A percentile compares a stretch with the other conserved stretches of the same genome.
phyloP scores from a whole-genome alignment of 306 rosid species.

The Morella rubra region DNA sequence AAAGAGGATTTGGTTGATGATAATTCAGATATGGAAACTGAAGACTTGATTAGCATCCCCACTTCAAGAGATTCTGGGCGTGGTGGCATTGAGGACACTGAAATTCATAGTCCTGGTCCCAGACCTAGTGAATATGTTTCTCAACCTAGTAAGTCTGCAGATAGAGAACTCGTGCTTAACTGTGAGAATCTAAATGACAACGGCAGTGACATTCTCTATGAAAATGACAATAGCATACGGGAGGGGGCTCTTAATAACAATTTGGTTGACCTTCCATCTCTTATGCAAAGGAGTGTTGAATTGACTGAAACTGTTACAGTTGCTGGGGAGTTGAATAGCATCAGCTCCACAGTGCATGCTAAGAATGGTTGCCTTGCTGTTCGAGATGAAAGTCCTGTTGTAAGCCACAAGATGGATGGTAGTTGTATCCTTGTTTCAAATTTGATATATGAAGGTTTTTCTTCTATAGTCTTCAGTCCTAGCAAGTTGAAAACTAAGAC shows the following conservation, averaged over 20 bases:
- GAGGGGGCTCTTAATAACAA: constrained; percentile 13
- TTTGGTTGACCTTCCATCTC: constrained; percentile 29
- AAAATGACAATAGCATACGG: background rate
- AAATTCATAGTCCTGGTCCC: background rate
- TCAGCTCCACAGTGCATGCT: constrained; percentile 17
- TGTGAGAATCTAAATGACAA: constrained; percentile 16
- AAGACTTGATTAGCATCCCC: constrained; percentile 35
- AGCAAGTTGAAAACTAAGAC: constrained; percentile 6
- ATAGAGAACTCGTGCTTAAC: constrained; percentile 23
- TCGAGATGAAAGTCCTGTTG: constrained; percentile 26
- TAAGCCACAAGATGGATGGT: constrained; percentile 38
- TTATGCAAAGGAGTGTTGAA: constrained; percentile 36
- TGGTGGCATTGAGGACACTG: constrained; percentile 27
- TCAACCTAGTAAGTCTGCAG: constrained; percentile 32
- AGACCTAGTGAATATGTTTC: background rate
- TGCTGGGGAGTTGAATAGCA: constrained; percentile 35
- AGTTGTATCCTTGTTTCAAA: constrained; percentile 49
- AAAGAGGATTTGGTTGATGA: constrained; percentile 23
- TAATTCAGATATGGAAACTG: constrained; percentile 44
- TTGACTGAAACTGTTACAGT: constrained; percentile 31
- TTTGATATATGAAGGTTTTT: constrained; percentile 11
- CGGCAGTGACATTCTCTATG: constrained; percentile 9
- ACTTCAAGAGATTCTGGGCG: constrained; percentile 19
- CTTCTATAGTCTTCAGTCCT: background rate
- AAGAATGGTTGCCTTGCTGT: constrained; percentile 40